Conservation (phyloP, 192 early-diverging fungal species). For the Blastocladiella britannica region DNA sequence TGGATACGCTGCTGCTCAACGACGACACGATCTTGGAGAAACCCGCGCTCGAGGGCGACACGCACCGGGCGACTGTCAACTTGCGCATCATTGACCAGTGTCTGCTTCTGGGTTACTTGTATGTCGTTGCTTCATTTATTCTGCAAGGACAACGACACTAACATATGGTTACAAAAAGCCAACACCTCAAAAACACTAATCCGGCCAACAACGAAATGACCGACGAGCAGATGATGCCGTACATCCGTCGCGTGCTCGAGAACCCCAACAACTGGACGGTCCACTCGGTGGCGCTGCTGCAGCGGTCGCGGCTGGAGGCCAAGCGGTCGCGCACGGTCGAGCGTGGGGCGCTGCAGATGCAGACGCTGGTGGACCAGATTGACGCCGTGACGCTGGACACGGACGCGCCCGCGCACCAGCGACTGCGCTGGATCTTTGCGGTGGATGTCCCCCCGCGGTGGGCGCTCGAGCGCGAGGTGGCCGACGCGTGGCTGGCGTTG, state of each 20-base stretch:
- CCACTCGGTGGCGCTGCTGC: conserved; percentile 80
- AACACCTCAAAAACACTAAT: conserved; percentile 90
- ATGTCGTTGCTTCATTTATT: background rate
- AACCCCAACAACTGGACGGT: conserved; percentile 96
- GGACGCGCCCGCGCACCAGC: conserved; percentile 47
- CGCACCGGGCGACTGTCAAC: conserved; percentile 25
- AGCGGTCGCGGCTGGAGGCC: conserved; percentile 76
- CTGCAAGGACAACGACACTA: background rate
- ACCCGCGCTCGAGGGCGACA: conserved; percentile 32
- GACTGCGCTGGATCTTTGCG: conserved; percentile 59
- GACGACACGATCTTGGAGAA: conserved; percentile 83
- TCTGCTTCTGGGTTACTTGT: conserved; percentile 58
- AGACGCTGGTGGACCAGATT: conserved; percentile 92
- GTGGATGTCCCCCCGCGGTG: conserved; percentile 74
- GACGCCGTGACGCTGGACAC: conserved; percentile 24
- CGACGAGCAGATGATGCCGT: conserved; percentile 87
- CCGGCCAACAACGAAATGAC: conserved; percentile 72
- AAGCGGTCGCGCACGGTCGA: conserved; percentile 70
- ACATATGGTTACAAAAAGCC: conserved; percentile 13
- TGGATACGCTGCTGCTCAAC: conserved; percentile 49
- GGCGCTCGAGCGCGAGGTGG: conserved; percentile 89
- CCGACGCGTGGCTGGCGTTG: conserved; percentile 52
- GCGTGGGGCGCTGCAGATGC: conserved; percentile 72
- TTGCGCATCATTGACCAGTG: conserved; percentile 67
- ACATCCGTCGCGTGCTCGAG: conserved; percentile 69